Base-by-base conservation (phyloP, 805 yeast species). In the Candida qinlingensis region DNA sequence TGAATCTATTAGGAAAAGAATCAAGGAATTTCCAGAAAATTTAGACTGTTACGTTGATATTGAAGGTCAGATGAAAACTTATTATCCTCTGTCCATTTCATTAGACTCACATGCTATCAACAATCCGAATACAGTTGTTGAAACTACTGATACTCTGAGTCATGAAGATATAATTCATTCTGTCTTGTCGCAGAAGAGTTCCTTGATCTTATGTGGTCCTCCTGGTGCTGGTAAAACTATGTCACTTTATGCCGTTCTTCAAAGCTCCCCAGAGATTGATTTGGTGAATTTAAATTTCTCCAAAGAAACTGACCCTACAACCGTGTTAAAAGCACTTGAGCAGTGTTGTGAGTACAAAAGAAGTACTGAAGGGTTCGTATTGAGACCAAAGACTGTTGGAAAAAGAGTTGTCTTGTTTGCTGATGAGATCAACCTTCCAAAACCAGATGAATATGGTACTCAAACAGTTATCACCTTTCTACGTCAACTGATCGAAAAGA, bases 151-250 rank as follows among this genome's bases (percentile, higher is more conserved):
- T 54, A 90, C 97, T 0, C 61, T 74, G 2, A 72, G 81, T 48
- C 87, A 87, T 49, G 92, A 87, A 51, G 61, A 68, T 1, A 58
- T 87, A 9, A 71, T 92, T 2, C 76, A 74, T 47, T 69, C 81
- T 0, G 63, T 86, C 2, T 58, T 91, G 36, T 70, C 71, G 34
- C 77, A 78, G 41, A 83, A 77, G 46, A 68, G 68, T 37, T 80
- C 95, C 0, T 62, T 88, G 13, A 70, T 92, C 29, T 70, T 92
- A 26, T 89, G 96, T 66, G 98, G 98, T 3, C 98, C 98, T 0
- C 97, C 98, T 0, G 98, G 98, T 4, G 85, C 97, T 0, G 98
- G 98, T 49, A 92, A 92, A 62, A 91, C 98, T 0, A 91, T 92
- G 98, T 81, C 91, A 0, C 66, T 92, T 19, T 74, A 87, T 54